Base-by-base conservation (phyloP, 108 stramenopile species). In the Mediolabrus comicus region DNA sequence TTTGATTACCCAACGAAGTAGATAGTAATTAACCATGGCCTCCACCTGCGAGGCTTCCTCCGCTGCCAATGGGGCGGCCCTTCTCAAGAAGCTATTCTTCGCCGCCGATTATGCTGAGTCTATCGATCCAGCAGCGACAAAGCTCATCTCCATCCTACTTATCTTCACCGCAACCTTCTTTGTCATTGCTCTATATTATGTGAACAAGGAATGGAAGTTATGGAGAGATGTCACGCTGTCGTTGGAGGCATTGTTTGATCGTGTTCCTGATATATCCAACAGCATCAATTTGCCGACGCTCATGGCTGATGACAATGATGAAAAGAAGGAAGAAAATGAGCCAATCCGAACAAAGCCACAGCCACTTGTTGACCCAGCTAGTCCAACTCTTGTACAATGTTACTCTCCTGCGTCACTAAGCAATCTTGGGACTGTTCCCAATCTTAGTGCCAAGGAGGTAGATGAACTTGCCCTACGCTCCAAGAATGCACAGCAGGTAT, bases 351-450 rank as follows among this genome's bases (percentile, higher is more conserved):
- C 35, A 41, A 66, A 59, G 28, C 53, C 51, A 38, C 62, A 58
- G 16, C 59, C 56, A 7, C 67, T 84, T 3, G 14, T 84, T 55
- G 82, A 95, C 61, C 71, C 78, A 4, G 58, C 65, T 29, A 69
- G 82, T 6, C 90, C 88, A 14, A 70, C 75, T 17, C 56, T 83
- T 32, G 63, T 98, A 30, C 93, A 95, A 57, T 97, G 97, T 78
- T 97, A 62, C 81, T 96, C 96, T 62, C 98, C 98, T 4, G 86
- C 96, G 27, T 97, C 98, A 24, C 79, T 83, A 35, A 77, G 87
- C 67, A 43, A 65, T 43, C 72, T 99, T 12, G 97, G 97, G 13
- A 79, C 91, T 22, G 90, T 97, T 25, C 68, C 79, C 54, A 94
- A 86, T 70, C 96, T 95, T 85, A 73, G 85, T 1, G 66, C 90